A percentile compares a stretch with the other conserved stretches of the same genome.
phyloP scores from a whole-genome alignment of 2,329 filamentous ascomycete species.

The Trichoderma sp. region DNA sequence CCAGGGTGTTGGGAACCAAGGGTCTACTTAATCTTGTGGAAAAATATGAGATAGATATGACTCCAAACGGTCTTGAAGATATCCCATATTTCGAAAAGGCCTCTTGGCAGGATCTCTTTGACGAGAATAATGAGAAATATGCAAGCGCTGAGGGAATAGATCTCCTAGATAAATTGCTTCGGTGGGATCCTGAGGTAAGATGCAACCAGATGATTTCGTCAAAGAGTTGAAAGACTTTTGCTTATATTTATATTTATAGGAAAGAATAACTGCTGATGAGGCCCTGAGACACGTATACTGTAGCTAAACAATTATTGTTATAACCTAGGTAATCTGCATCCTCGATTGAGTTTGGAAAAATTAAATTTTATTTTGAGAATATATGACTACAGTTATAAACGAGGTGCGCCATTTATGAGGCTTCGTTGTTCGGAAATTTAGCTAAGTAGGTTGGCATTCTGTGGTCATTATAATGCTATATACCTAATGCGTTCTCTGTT shows the following conservation, averaged over 20 bases:
- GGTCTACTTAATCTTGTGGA: conserved; percentile 97
- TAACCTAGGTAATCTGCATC: not conserved
- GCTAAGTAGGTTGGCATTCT: not conserved
- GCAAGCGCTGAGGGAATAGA: conserved; percentile 96
- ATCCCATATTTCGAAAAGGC: conserved; percentile 95
- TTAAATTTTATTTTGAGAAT: not conserved
- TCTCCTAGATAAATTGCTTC: conserved; percentile 92
- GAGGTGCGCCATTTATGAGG: too few species aligned
- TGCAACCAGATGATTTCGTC: not conserved
- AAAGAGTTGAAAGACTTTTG: not conserved
- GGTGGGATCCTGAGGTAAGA: conserved; percentile 90
- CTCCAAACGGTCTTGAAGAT: conserved; percentile 97
- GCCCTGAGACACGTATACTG: not conserved
- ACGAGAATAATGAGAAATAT: conserved; percentile 92
- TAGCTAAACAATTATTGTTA: not conserved
- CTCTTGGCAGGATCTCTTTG: conserved; percentile 96
- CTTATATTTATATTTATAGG: not conserved
- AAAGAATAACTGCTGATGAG: not conserved
- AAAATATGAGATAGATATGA: conserved; percentile 98
- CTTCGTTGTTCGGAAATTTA: not conserved
- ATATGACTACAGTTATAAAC: not conserved
- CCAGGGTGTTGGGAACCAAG: conserved; percentile 97
- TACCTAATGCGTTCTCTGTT: not conserved
- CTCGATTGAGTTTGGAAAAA: not conserved
- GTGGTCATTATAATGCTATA: not conserved